phyloP scores from a whole-genome alignment of 331 rosid genomes.

The Stylosanthes scabra region DNA sequence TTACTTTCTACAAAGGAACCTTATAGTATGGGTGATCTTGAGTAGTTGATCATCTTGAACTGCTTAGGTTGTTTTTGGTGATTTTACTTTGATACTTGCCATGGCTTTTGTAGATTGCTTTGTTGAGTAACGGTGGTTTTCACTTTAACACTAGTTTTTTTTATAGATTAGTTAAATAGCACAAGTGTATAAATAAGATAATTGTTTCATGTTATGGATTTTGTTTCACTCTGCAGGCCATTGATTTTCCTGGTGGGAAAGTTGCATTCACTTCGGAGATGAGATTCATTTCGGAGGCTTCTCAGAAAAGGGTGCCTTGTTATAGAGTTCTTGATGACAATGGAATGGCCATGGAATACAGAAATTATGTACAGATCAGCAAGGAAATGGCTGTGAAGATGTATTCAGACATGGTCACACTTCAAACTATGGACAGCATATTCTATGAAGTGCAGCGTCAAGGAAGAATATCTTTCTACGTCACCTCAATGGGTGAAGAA shows the following conservation, averaged over 20 bases:
- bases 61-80: too few relatives aligned
- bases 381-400: conserved; percentile 67
- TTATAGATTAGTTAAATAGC: too few relatives aligned
- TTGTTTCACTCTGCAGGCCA: conserved; percentile 36
- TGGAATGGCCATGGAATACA: conserved; percentile 46
- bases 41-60: too few relatives aligned
- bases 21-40: too few relatives aligned
- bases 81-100: too few relatives aligned
- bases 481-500: conserved; percentile 75
- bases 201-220: not conserved
- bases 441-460: conserved; percentile 79
- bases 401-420: conserved; percentile 66
- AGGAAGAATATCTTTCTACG: conserved; percentile 79
- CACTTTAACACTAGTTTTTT: too few relatives aligned
- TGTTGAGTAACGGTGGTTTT: too few relatives aligned
- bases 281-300: conserved; percentile 55
- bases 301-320: conserved; percentile 59
- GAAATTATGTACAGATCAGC: conserved; percentile 48
- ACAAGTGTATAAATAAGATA: too few relatives aligned
- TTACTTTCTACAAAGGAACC: too few relatives aligned
- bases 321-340: conserved; percentile 60
- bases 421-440: conserved; percentile 73
- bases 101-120: too few relatives aligned
- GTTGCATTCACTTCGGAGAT: conserved; percentile 65
- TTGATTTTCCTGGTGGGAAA: conserved; percentile 81